These are phyloP conservation scores for Cymbidium sinense DNA, from an alignment of 106 monocot species.

Conservation along the genomic window DNA sequence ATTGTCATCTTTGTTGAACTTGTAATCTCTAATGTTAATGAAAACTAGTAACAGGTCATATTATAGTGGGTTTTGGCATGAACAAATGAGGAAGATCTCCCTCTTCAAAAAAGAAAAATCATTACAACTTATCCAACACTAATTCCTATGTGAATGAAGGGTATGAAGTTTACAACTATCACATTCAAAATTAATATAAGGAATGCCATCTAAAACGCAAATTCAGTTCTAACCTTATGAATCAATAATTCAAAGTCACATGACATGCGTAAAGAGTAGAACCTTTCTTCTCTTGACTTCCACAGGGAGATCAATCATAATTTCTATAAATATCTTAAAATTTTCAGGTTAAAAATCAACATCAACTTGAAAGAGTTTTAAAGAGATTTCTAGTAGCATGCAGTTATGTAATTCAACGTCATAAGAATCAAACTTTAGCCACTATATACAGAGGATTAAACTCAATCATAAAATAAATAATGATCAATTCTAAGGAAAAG, in stretches of 20 bases:
- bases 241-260: no score
- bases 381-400: not conserved
- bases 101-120: no score
- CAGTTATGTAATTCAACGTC: not conserved
- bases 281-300: not conserved
- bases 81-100: no score
- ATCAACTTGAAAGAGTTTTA: not conserved
- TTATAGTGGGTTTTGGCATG: no score
- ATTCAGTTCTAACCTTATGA: no score
- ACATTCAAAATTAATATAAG: not conserved
- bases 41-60: no score
- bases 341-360: not conserved
- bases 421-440: not conserved
- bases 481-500: not conserved
- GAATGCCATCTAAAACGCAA: no score
- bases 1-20: no score
- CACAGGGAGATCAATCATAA: not conserved
- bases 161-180: not conserved
- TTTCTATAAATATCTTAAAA: not conserved
- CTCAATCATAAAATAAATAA: no score
- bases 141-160: no score
- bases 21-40: no score
- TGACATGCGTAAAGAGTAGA: not conserved
- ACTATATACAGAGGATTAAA: not conserved
- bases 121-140: no score